phyloP scores from a whole-genome alignment of 2,329 filamentous ascomycete species.

The Paraconiothyrium brasiliense region DNA sequence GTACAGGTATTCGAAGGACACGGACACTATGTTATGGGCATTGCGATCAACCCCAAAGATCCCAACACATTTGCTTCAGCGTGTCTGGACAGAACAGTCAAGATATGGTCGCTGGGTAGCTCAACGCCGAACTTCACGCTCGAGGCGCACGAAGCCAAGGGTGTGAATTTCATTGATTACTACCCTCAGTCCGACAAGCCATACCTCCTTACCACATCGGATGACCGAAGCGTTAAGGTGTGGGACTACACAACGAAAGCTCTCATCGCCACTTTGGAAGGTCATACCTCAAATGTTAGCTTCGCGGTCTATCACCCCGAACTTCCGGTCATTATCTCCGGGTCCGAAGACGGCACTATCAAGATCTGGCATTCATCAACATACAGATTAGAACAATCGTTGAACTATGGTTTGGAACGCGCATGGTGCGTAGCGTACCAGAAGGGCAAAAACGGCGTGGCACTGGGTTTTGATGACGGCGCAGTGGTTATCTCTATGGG shows the following conservation, averaged over 20 bases:
- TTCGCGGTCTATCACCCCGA: slow-evolving; percentile 99
- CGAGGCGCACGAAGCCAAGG: slow-evolving; percentile 96
- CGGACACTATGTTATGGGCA: slow-evolving; percentile 94
- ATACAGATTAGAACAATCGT: slow-evolving; percentile 91
- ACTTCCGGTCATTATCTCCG: slow-evolving; percentile 95
- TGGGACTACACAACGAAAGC: slow-evolving; percentile 99
- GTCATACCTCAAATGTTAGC: slow-evolving; percentile 96
- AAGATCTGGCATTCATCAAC: slow-evolving; percentile 99
- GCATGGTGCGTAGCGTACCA: slow-evolving; percentile 99
- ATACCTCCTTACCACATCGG: slow-evolving; percentile 94
- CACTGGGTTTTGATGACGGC: slow-evolving; percentile 96
- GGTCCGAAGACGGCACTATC: slow-evolving; percentile 95
- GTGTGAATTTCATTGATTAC: slow-evolving; percentile 97
- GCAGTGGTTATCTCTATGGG: slow-evolving; percentile 98
- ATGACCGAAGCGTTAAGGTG: slow-evolving; percentile 95
- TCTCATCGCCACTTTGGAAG: slow-evolving; percentile 93
- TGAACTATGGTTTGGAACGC: slow-evolving; percentile 94
- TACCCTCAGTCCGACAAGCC: slow-evolving; percentile 74
- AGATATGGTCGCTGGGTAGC: slow-evolving; percentile 96
- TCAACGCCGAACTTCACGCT: slow-evolving; percentile 95
- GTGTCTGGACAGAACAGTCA: slow-evolving; percentile 94
- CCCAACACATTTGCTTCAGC: slow-evolving; percentile 87
- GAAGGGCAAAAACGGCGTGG: slow-evolving; percentile 90
- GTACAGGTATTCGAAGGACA: slow-evolving; percentile 97
- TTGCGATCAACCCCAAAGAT: slow-evolving; percentile 93